These are phyloP conservation scores for Stenocarpella maydis DNA, from an alignment of 2,329 filamentous ascomycete species.

Conservation along the genomic window DNA sequence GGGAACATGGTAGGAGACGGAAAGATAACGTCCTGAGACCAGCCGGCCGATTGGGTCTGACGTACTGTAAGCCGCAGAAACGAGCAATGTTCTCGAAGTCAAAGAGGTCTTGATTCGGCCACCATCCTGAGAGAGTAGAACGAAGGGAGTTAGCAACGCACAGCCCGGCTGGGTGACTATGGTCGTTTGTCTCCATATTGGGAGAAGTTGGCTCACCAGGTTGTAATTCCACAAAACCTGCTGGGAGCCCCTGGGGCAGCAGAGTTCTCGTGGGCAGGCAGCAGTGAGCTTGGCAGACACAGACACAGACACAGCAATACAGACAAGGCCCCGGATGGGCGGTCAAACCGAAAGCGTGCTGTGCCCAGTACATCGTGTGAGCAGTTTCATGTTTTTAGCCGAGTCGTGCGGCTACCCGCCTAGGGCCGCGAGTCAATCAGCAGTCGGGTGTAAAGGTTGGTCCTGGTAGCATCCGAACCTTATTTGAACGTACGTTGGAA, in stretches of 20 bases:
- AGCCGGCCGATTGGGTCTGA: slow-evolving; percentile 8
- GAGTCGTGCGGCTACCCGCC: slow-evolving; percentile 23
- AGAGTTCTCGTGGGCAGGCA: slow-evolving; percentile 4
- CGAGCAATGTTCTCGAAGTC: slow-evolving; percentile 4
- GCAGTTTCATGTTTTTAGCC: slow-evolving; percentile 21
- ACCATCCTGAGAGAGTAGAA: not conserved
- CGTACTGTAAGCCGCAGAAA: slow-evolving; percentile 6
- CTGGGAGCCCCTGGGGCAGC: slow-evolving; percentile 8
- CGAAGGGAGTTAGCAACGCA: not conserved
- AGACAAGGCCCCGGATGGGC: slow-evolving; percentile 8
- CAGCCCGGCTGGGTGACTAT: slow-evolving; percentile 1
- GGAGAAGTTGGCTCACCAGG: slow-evolving; percentile 5
- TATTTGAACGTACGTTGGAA: slow-evolving; percentile 20
- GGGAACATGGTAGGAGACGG: slow-evolving; percentile 1
- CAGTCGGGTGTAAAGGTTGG: slow-evolving; percentile 10
- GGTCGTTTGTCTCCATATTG: not conserved
- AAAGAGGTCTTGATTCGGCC: not conserved
- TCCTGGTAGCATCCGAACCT: slow-evolving; percentile 18
- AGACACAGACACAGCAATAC: not conserved
- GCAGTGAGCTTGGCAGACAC: slow-evolving; percentile 11
- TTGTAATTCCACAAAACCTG: slow-evolving; percentile 5
- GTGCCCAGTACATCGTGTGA: not conserved
- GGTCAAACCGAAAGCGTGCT: slow-evolving; percentile 2
- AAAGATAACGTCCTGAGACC: not conserved
- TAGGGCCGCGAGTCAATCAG: slow-evolving; percentile 17